Evolutionary conservation across 1,284 basidiomycete species (phyloP).

Genomic region (Boletus nobilissimus): DNA sequence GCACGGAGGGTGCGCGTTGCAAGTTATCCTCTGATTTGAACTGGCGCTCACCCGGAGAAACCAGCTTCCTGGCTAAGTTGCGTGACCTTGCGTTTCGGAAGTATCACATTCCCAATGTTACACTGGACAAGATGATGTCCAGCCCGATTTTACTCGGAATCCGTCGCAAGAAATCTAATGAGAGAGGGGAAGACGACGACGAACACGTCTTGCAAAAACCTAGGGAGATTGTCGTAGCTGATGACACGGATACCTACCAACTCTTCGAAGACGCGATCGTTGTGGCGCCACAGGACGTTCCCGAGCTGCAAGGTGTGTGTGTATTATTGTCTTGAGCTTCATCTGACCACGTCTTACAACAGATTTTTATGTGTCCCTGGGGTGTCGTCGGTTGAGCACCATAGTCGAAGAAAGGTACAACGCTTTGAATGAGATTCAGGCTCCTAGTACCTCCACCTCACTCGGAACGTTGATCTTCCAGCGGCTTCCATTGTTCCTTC

Average conservation of each 20-base stretch:
- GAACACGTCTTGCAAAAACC: constrained; percentile 69
- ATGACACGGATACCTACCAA: constrained; percentile 17
- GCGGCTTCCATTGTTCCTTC: constrained; percentile 90
- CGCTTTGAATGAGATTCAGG: constrained; percentile 59
- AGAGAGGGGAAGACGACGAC: constrained; percentile 62
- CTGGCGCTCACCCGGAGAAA: background rate
- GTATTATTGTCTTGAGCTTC: background rate
- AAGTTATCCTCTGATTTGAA: background rate
- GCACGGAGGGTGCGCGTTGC: constrained; percentile 7
- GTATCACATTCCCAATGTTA: constrained; percentile 14
- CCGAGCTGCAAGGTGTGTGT: background rate
- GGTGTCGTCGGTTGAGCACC: constrained; percentile 74
- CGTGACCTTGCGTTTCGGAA: constrained; percentile 10
- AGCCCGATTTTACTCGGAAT: constrained; percentile 78
- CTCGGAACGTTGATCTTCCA: constrained; percentile 78
- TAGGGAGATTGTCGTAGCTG: constrained; percentile 48
- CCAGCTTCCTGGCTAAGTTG: constrained; percentile 2
- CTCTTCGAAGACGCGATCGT: constrained; percentile 21
- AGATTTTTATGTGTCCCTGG: constrained; percentile 74
- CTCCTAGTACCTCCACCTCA: constrained; percentile 53
- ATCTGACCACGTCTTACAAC: constrained; percentile 47
- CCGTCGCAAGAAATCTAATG: constrained; percentile 56
- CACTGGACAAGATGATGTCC: constrained; percentile 66
- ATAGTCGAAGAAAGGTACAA: constrained; percentile 81
- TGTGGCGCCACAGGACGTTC: constrained; percentile 17